Evolutionary conservation across 495 filamentous ascomycete genomes (phyloP), one percentile per base, ranked within the genome.

Genomic region (Neurospora discreta): DNA sequence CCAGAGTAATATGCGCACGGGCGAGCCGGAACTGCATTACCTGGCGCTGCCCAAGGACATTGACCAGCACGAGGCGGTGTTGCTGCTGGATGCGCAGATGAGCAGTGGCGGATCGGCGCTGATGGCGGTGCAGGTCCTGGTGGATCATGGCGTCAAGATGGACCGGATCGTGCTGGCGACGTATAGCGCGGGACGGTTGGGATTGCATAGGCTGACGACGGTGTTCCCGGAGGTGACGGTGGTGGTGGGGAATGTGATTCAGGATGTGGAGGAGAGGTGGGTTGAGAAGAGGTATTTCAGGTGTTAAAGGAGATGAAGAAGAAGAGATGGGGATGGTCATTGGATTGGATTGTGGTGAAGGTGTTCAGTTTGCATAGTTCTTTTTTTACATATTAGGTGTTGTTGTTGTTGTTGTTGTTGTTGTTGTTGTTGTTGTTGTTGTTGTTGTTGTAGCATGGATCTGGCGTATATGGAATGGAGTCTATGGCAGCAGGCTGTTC

Each of bases 21-120:
- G 91, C 43, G 96, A 98, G 78, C 95, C 95, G 0, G 94, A 97
- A 78, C 81, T 99, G 69, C 96, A 98, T 78, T 98, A 91, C 75
- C 83, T 92, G 23, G 92, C 91, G 42, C 83, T 99, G 5, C 90
- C 94, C 3, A 79, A 84, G 20, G 85, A 91, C 71, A 90, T 97
- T 72, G 82, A 85, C 69, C 78, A 84, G 73, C 90, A 97, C 78
- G 88, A 90, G 72, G 89, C 89, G 68, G 93, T 99, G 16, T 85
- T 99, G 69, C 83, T 99, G 42, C 83, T 98, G 20, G 96, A 98
- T 80, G 88, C 94, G 23, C 95, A 99, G 78, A 97, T 99, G 90
- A 91, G 91, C 18, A 93, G 90, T 72, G 95, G 95, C 20, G 95
- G 93, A 40, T 93, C 95, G 44, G 96, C 94, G 7, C 83, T 99